Base-by-base conservation (phyloP, 192 early-diverging fungal species). In the Coemansia sp. region DNA sequence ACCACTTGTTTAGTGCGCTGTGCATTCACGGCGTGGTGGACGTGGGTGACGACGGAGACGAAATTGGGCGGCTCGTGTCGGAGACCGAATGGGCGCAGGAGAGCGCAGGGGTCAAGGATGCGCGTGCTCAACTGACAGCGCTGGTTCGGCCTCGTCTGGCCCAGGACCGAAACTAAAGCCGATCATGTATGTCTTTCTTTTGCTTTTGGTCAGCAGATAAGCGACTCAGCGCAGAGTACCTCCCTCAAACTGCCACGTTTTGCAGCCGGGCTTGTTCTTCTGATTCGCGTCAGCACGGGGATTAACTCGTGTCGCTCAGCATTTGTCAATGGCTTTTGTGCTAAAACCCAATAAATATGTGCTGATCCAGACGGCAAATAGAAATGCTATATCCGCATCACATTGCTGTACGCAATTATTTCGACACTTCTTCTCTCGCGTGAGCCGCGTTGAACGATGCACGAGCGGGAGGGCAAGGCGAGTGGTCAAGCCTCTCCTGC, bases 71-170 rank as follows among this genome's bases (percentile, higher is more conserved):
- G 20, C 42, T 80, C 68, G 14, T 70, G 20, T 58, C 64, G 31
- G 68, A 79, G 40, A 73, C 71, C 42, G 77, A 79, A 21, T 76
- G 73, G 73, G 36, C 56, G 64, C 50, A 51, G 37, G 71, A 71
- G 15, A 67, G 49, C 48, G 47, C 53, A 58, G 50, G 47, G 9
- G 61, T 71, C 61, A 63, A 63, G 25, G 61, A 40, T 18, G 68
- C 73, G 20, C 67, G 68, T 25, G 61, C 9, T 11, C 59, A 52
- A 9, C 61, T 76, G 56, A 52, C 58, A 1, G 55, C 21, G 37
- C 63, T 79, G 38, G 61, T 71, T 49, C 63, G 53, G 17, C 15
- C 4, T 1, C 54, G 36, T 8, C 54, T 56, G 28, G 23, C 28
- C 5, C 54, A 18, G 15, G 36, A 11, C 54, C 9, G 8, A 25